These are phyloP conservation scores for Coemansia pectinata DNA, from an alignment of 192 early-diverging fungal species.

Conservation along the genomic window DNA sequence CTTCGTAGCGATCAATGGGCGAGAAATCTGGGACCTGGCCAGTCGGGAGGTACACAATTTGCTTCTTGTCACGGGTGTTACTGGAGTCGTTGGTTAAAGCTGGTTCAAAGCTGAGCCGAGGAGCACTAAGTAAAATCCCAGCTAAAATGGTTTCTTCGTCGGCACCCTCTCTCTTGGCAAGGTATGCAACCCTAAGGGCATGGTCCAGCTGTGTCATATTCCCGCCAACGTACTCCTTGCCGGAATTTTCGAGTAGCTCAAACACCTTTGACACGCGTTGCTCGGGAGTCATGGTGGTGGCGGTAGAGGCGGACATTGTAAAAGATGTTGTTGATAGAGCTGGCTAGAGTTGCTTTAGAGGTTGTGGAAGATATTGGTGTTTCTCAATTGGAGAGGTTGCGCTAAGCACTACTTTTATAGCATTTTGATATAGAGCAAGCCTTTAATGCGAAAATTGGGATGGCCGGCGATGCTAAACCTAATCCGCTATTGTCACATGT, in stretches of 20 bases:
- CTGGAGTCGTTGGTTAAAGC: too few species aligned
- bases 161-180: constrained; percentile 40
- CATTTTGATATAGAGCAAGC: not conserved
- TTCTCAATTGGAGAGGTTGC: not conserved
- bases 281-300: not conserved
- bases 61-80: constrained; percentile 6
- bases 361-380: not conserved
- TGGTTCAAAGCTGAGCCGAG: too few species aligned
- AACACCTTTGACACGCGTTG: constrained; percentile 42
- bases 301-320: not conserved
- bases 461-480: not conserved
- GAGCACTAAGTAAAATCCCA: constrained; percentile 42
- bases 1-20: constrained; percentile 55
- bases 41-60: too few species aligned
- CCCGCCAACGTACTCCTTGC: constrained; percentile 59
- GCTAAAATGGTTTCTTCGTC: constrained; percentile 57
- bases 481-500: too few species aligned
- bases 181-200: constrained; percentile 55
- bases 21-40: too few species aligned
- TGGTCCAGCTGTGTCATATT: constrained; percentile 61
- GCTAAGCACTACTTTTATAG: not conserved
- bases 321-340: not conserved
- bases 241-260: constrained; percentile 50
- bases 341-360: not conserved
- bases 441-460: not conserved